Evolutionary conservation across 768 basidiomycete species (phyloP).

Genomic region (Candolleomyces eurysporus): DNA sequence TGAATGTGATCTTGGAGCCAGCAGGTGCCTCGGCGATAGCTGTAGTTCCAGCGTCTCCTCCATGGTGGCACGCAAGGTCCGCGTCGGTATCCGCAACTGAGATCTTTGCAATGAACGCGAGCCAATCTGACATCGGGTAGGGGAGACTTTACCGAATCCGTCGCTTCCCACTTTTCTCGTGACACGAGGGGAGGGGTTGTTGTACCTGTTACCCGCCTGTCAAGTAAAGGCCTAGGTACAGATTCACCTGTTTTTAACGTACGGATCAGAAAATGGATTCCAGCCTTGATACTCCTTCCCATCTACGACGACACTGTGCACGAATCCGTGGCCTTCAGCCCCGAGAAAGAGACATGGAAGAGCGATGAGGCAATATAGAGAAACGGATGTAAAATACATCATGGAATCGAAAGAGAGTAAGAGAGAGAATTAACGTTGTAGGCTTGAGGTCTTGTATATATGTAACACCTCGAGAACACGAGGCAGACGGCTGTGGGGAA

Average conservation of each 20-base stretch:
- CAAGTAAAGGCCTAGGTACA: constrained; percentile 3
- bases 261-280: constrained; percentile 41
- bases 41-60: constrained; percentile 36
- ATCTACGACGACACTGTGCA: constrained; percentile 28
- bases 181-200: constrained; percentile 24
- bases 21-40: constrained; percentile 35
- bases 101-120: constrained; percentile 5
- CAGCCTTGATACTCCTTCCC: constrained; percentile 34
- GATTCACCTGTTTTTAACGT: constrained; percentile 10
- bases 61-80: constrained; percentile 43
- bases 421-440: neutral
- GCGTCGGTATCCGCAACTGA: constrained; percentile 27
- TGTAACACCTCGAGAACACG: neutral
- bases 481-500: constrained; percentile 2
- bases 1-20: constrained; percentile 40
- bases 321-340: constrained; percentile 33
- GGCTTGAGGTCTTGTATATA: neutral
- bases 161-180: constrained; percentile 34
- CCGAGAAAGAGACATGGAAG: constrained; percentile 14
- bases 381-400: constrained; percentile 11
- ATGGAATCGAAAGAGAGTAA: neutral
- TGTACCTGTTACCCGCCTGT: constrained; percentile 22
- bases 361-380: constrained; percentile 14
- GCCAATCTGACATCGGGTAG: neutral
- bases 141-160: constrained; percentile 25